Conservation (phyloP, 78 protist species). For the Tieghemostelium lacteum region DNA sequence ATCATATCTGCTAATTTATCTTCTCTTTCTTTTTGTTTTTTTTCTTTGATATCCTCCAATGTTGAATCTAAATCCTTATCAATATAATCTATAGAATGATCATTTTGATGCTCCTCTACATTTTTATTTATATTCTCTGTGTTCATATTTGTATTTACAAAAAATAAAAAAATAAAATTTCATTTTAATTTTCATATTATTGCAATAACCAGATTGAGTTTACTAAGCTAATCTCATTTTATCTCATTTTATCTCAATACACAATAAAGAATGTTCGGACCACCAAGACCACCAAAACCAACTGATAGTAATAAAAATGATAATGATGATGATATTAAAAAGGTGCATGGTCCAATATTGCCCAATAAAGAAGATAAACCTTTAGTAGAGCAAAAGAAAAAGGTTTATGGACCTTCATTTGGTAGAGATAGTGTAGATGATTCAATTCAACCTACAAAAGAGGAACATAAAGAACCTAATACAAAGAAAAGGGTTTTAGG, state of each 20-base stretch:
- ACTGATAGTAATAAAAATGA: neutral
- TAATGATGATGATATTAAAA: neutral
- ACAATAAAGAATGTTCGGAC: constrained; percentile 6
- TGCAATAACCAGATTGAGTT: neutral
- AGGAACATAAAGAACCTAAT: neutral
- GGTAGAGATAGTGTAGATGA: neutral
- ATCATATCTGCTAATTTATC: constrained; percentile 58
- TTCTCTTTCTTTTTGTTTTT: constrained; percentile 64
- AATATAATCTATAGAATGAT: neutral
- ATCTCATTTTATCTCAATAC: too few relatives aligned
- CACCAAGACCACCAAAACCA: constrained; percentile 37
- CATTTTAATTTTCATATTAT: too few relatives aligned
- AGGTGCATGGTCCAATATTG: neutral
- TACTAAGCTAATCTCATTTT: too few relatives aligned
- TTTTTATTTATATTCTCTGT: neutral
- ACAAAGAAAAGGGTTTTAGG: neutral
- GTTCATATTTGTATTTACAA: neutral
- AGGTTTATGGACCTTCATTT: neutral
- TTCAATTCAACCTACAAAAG: constrained; percentile 8
- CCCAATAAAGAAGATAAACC: neutral
- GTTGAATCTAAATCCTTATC: constrained; percentile 20
- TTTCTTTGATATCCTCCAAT: constrained; percentile 15
- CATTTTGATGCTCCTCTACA: neutral
- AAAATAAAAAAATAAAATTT: too few relatives aligned
- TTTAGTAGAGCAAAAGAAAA: neutral